Conservation (phyloP, 2,329 filamentous ascomycete species). For the Colletotrichum higginsianum region DNA sequence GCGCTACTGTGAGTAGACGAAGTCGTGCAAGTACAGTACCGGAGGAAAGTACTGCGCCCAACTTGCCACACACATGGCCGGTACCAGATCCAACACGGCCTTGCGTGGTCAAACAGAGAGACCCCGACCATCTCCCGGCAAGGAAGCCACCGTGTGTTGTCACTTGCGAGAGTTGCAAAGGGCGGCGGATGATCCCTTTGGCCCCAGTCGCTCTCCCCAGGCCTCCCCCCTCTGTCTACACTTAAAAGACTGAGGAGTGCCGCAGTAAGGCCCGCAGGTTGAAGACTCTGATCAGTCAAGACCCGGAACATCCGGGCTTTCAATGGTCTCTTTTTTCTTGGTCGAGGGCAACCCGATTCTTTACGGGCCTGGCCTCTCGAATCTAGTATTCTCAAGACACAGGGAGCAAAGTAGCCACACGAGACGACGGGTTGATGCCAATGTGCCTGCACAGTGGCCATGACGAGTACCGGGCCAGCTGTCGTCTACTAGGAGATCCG, state of each 20-base stretch:
- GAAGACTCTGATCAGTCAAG: conserved; percentile 22
- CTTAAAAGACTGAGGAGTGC: conserved; percentile 29
- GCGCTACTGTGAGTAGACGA: conserved; percentile 37
- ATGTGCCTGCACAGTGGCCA: not conserved
- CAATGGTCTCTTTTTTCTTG: not conserved
- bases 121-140: conserved; percentile 18
- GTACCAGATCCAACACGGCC: conserved; percentile 33
- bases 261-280: conserved; percentile 16
- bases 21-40: conserved; percentile 32
- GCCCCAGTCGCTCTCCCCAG: conserved; percentile 27
- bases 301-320: conserved; percentile 1
- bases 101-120: conserved; percentile 23
- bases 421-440: not conserved
- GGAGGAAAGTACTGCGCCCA: conserved; percentile 17
- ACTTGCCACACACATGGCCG: conserved; percentile 26
- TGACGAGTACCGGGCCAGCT: not conserved
- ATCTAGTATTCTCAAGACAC: not conserved
- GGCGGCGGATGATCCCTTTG: conserved; percentile 29
- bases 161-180: conserved; percentile 28
- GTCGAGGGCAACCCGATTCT: not conserved
- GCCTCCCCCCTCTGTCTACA: conserved; percentile 9
- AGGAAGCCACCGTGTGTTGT: conserved; percentile 27
- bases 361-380: not conserved
- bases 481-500: conserved; percentile 2
- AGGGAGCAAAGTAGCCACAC: not conserved